Percentiles rank a stretch among this genome's conserved stretches.
Conservation (phyloP, 2,329 filamentous ascomycete genomes). For the Cladosporium colombiae region DNA sequence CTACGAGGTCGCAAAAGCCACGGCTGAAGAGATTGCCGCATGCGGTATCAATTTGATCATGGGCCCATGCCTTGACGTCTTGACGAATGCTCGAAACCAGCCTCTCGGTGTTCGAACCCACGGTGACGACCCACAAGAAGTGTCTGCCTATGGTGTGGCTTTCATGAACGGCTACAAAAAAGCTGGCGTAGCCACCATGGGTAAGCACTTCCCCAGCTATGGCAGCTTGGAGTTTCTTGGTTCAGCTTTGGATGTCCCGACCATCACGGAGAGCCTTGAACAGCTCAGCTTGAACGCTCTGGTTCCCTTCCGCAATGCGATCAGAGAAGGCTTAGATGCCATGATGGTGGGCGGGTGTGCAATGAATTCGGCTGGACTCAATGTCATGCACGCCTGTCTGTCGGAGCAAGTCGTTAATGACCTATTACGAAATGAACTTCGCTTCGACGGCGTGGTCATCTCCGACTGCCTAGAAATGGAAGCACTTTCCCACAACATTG, state of each 20-base stretch:
- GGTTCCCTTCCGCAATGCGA: constrained; percentile 88
- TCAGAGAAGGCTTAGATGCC: constrained; percentile 80
- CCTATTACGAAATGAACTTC: constrained; percentile 80
- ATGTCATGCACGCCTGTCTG: constrained; percentile 91
- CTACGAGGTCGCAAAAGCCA: constrained; percentile 88
- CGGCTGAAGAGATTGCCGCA: constrained; percentile 85
- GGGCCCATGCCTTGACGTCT: constrained; percentile 87
- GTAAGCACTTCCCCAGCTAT: constrained; percentile 96
- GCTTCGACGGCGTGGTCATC: constrained; percentile 88
- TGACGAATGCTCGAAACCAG: constrained; percentile 90
- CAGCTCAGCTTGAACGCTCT: constrained; percentile 89
- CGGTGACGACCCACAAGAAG: constrained; percentile 92
- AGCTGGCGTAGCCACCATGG: constrained; percentile 83
- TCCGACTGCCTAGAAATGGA: constrained; percentile 98
- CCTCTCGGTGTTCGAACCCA: constrained; percentile 85
- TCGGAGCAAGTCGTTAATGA: constrained; percentile 93
- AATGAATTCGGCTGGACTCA: constrained; percentile 87
- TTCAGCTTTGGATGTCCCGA: constrained; percentile 86
- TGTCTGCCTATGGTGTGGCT: constrained; percentile 86
- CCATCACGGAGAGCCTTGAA: constrained; percentile 92
- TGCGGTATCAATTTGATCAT: constrained; percentile 96
- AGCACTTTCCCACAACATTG: constrained; percentile 89
- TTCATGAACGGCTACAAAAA: constrained; percentile 92
- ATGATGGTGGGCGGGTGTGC: constrained; percentile 97
- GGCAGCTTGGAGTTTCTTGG: constrained; percentile 92